Evolutionary conservation across 345 rosid species (phyloP), one percentile per base, ranked within the genome.

Genomic region (Brassica incana): DNA sequence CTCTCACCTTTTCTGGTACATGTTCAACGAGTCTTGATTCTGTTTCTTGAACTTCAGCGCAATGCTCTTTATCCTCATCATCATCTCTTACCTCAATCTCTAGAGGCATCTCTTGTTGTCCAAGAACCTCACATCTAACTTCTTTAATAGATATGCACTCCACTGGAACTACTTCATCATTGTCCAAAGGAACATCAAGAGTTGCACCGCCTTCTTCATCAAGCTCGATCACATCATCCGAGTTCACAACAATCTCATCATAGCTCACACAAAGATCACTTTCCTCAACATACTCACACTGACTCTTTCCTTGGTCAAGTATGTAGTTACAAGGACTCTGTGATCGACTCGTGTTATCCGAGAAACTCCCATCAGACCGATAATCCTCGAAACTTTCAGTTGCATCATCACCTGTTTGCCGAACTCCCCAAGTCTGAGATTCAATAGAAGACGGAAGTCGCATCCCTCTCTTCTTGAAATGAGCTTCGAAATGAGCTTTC

Each of bases 401-500:
- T 16, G 64, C 73, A 16, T 66, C 81, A 25, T 67, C 54, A 61
- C 66, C 58, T 2, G 70, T 72, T 63, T 80, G 85, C 63, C 43
- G 67, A 43, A 75, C 88, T 16, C 78, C 75, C 59, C 77, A 84
- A 69, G 60, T 84, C 36, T 80, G 85, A 72, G 80, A 82, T 59
- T 85, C 91, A 38, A 87, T 67, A 62, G 85, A 84, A 80, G 65
- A 73, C 33, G 88, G 97, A 52, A 80, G 76, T 48, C 65, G 77
- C 78, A 87, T 85, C 14, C 87, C 91, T 85, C 84, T 89, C 84
- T 87, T 90, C 91, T 85, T 92, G 85, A 94, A 92, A 80, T 90
- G 97, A 83, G 94, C 96, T 58, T 94, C 98, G 33, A 94, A 90
- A 76, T 86, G 89, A 12, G 97, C 98, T 82, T 89, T 94, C 83